These are phyloP conservation scores for Cafeteria roenbergensis DNA, from an alignment of 108 stramenopile genomes.

Conservation along the genomic window DNA sequence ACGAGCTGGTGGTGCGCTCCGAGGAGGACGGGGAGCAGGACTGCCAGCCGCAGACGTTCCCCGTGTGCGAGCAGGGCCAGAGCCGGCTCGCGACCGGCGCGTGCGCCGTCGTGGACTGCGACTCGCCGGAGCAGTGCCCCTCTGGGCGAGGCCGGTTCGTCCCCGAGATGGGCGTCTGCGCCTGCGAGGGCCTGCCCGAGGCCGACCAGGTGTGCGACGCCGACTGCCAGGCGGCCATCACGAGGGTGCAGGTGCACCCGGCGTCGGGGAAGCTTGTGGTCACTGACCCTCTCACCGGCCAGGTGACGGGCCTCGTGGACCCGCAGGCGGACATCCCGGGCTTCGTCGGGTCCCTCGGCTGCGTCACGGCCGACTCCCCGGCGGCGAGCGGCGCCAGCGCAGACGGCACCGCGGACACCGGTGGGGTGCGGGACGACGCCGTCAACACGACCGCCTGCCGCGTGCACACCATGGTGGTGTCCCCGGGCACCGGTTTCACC, in stretches of 20 bases:
- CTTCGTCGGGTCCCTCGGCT: not conserved
- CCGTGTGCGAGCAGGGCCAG: constrained; percentile 24
- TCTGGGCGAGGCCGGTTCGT: constrained; percentile 3
- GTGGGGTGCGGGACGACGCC: too few relatives aligned
- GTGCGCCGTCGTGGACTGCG: constrained; percentile 18
- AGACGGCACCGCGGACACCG: too few relatives aligned
- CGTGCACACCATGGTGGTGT: too few relatives aligned
- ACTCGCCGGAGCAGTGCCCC: constrained; percentile 25
- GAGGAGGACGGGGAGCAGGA: constrained; percentile 35
- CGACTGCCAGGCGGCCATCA: constrained; percentile 15
- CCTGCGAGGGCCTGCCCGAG: constrained; percentile 25
- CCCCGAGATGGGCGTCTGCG: constrained; percentile 30
- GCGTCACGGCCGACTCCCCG: not conserved
- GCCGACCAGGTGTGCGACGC: constrained; percentile 32
- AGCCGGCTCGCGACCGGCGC: constrained; percentile 19
- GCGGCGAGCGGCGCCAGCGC: too few relatives aligned
- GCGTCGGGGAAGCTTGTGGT: not conserved
- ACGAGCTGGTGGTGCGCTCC: constrained; percentile 18
- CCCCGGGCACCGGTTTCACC: too few relatives aligned
- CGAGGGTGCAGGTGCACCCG: not conserved
- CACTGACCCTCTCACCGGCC: not conserved
- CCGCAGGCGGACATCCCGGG: not conserved
- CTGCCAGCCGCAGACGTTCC: constrained; percentile 42
- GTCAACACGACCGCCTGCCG: too few relatives aligned
- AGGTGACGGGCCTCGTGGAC: not conserved